phyloP scores from a whole-genome alignment of 805 yeast species.

The Monosporozyma yasuniensis region DNA sequence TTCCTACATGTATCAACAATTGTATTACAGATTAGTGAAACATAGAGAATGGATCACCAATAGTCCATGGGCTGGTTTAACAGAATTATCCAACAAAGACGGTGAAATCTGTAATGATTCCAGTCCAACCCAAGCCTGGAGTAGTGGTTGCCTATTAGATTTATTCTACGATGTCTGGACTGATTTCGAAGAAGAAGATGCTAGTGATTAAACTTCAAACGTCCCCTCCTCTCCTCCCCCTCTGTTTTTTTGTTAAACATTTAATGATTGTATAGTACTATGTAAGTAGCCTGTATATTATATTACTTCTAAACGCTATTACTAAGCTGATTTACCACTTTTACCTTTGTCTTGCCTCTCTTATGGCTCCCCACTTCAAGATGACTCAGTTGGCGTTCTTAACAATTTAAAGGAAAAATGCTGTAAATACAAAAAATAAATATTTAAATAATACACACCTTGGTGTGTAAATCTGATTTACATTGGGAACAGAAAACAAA shows the following conservation, averaged over 20 bases:
- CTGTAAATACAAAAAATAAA: not conserved
- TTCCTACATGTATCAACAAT: slow-evolving; percentile 44
- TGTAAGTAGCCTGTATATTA: not conserved
- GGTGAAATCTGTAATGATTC: slow-evolving; percentile 79
- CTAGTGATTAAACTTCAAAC: not conserved
- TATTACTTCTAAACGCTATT: not conserved
- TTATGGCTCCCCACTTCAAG: too few relatives aligned
- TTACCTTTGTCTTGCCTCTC: not conserved
- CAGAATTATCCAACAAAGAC: slow-evolving; percentile 84
- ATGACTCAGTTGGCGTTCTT: not conserved
- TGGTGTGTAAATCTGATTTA: not conserved
- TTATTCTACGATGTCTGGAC: slow-evolving; percentile 57
- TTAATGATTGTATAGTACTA: not conserved
- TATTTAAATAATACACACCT: too few relatives aligned
- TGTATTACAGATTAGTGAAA: slow-evolving; percentile 51
- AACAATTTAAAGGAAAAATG: not conserved
- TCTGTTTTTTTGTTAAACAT: not conserved
- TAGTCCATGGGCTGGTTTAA: slow-evolving; percentile 89
- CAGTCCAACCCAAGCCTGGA: slow-evolving; percentile 97
- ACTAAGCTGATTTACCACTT: not conserved
- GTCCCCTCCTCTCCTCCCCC: not conserved
- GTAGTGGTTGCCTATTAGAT: slow-evolving; percentile 77
- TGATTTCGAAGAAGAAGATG: slow-evolving; percentile 2
- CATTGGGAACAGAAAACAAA: not conserved
- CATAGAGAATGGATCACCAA: slow-evolving; percentile 62